These are phyloP conservation scores for Ustilago crameri DNA, from an alignment of 1,284 basidiomycete species.

Conservation along the genomic window DNA sequence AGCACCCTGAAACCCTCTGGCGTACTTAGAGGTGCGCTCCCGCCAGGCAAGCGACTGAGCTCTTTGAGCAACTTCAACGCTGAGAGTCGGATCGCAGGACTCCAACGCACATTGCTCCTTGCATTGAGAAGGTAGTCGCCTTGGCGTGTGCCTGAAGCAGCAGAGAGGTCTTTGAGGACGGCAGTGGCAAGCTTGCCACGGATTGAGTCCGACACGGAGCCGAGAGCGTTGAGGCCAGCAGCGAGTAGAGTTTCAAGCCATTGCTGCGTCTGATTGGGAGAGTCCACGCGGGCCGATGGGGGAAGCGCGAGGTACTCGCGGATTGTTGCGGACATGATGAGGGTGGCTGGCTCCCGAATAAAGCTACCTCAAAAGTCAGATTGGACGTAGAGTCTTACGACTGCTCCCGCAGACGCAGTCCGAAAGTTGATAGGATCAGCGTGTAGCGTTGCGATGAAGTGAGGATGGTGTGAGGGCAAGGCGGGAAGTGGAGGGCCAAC, in stretches of 20 bases:
- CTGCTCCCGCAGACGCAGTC: neutral
- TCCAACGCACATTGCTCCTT: conserved; percentile 25
- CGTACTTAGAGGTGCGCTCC: conserved; percentile 40
- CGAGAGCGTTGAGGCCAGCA: conserved; percentile 20
- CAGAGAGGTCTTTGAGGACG: conserved; percentile 32
- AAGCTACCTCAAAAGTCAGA: too few relatives aligned
- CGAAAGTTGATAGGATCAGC: neutral
- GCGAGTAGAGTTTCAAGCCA: conserved; percentile 35
- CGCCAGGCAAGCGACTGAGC: conserved; percentile 52
- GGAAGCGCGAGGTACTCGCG: conserved; percentile 44
- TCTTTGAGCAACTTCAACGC: conserved; percentile 55
- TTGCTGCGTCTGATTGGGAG: conserved; percentile 20
- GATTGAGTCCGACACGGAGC: conserved; percentile 37
- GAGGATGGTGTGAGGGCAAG: too few relatives aligned
- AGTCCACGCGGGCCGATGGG: conserved; percentile 23
- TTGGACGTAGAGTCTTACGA: neutral
- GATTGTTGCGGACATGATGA: conserved; percentile 28
- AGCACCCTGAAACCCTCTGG: conserved; percentile 34
- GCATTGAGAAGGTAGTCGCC: conserved; percentile 37
- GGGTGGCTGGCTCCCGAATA: neutral
- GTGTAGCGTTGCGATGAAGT: too few relatives aligned
- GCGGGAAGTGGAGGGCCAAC: too few relatives aligned
- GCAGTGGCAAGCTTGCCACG: conserved; percentile 39
- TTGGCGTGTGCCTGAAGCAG: conserved; percentile 34
- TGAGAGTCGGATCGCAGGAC: conserved; percentile 26